Evolutionary conservation across 2,329 filamentous ascomycete genomes (phyloP), one percentile per base, ranked within the genome.

Genomic region (Diaporthe vaccinii): DNA sequence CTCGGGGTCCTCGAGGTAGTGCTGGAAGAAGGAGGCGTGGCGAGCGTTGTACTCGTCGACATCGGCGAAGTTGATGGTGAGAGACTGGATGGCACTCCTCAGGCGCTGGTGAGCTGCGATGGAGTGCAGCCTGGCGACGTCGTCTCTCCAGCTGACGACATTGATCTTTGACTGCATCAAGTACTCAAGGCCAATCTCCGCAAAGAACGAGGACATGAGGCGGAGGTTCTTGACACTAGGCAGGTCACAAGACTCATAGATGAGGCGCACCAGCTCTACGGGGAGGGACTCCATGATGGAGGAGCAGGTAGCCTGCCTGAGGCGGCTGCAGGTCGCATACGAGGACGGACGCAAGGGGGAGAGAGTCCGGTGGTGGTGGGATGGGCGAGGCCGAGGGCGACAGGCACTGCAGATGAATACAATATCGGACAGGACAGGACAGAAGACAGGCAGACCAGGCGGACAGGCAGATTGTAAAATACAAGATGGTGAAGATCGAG

Each of bases 21-120:
- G 83, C 75, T 85, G 81, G 74, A 82, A 81, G 77, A 79, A 82
- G 10, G 80, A 80, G 28, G 80, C 78, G 74, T 84, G 82, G 74
- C 83, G 82, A 74, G 83, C 84, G 76, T 83, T 83, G 73, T 85
- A 85, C 74, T 84, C 83, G 76, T 85, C 82, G 58, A 87, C 77
- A 65, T 85, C 83, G 74, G 85, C 82, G 72, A 89, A 83, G 78
- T 87, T 87, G 78, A 89, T 84, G 74, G 84, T 85, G 76, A 88
- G 79, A 28, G 84, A 83, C 39, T 82, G 82, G 79, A 89, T 85
- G 75, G 82, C 83, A 58, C 79, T 79, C 69, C 84, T 83, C 44
- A 88, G 84, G 8, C 83, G 84, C 53, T 84, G 82, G 76, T 87
- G 83, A 71, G 80, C 79, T 22, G 87, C 85, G 74, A 89, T 86